These are phyloP conservation scores for Dillenia suffruticosa DNA, from an alignment of 164 flowering plant genomes.

Conservation along the genomic window DNA sequence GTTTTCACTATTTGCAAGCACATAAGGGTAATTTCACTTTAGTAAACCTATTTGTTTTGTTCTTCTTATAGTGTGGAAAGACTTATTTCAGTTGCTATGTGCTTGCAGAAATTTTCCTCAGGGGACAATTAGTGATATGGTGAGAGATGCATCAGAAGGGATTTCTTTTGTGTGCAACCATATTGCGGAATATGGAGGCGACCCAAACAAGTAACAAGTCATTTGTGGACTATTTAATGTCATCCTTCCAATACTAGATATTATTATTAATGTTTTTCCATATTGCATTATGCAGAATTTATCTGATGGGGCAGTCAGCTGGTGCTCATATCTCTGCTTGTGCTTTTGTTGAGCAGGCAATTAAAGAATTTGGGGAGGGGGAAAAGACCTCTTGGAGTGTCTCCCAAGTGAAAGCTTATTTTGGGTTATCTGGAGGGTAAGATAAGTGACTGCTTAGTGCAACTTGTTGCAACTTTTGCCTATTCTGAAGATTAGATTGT, in stretches of 20 bases:
- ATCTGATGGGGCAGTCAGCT: slow-evolving; percentile 95
- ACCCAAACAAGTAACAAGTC: slow-evolving; percentile 66
- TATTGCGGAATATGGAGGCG: slow-evolving; percentile 93
- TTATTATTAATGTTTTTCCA: neutral
- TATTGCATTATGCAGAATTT: slow-evolving; percentile 42
- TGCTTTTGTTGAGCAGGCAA: slow-evolving; percentile 78
- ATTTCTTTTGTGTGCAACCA: slow-evolving; percentile 82
- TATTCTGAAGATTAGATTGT: too few relatives aligned
- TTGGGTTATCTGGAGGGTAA: slow-evolving; percentile 99
- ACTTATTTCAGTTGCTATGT: slow-evolving; percentile 12
- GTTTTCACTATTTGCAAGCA: too few relatives aligned
- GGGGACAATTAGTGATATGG: slow-evolving; percentile 96
- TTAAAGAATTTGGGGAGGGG: slow-evolving; percentile 55
- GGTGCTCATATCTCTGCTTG: slow-evolving; percentile 98
- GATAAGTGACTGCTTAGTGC: too few relatives aligned
- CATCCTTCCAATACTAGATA: neutral
- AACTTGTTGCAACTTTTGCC: too few relatives aligned
- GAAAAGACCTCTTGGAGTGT: slow-evolving; percentile 67
- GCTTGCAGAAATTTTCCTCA: slow-evolving; percentile 87
- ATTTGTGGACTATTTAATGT: neutral
- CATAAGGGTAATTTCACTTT: too few relatives aligned
- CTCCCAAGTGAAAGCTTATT: slow-evolving; percentile 83
- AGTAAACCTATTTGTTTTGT: too few relatives aligned
- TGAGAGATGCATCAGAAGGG: slow-evolving; percentile 76
- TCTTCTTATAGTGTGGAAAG: too few relatives aligned